Evolutionary conservation across 2,329 filamentous ascomycete species (phyloP), one percentile per base, ranked within the genome.

Genomic region (Pezicula neosporulosa): DNA sequence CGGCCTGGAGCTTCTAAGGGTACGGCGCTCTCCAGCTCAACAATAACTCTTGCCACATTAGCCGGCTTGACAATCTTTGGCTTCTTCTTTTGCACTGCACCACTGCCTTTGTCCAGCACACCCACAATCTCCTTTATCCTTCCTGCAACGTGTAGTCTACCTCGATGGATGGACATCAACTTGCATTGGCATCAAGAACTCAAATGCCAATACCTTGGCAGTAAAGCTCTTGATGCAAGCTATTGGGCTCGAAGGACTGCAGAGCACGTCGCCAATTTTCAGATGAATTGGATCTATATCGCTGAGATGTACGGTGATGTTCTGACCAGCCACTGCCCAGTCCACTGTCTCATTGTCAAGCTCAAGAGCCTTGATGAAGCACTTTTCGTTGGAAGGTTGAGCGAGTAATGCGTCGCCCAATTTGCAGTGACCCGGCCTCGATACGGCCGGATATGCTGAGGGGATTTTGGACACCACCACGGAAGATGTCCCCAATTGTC

Each of bases 261-360:
- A 96, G n/a, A 96, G 72, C 16, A 97, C 87, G 64, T 97, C 92
- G 18, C 94, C 94, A 7, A 88, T 79, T 43, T 84, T 82, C 9
- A 99, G 79, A 62, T 97, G 87, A 15, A 89, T 81, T 0, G 89
- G 81, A 61, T 97, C 93, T 64, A 97, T 90, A 58, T 93, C 87
- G 8, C 83, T 78, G 45, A 99, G 77, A 59, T 95, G 87, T n/a
- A 99, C 73, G 0, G 85, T 86, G 15, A 89, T 83, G 53, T 94
- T 96, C 64, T 97, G 90, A 1, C 93, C 93, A 1, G 93, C 92
- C 13, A 97, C 91, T 0, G 89, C 90, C 90, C 91, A 99, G 53
- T 96, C 91, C 12, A 79, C 81, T 1, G 81, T 72, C 47, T 88
- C 81, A 19, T 83, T 79, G 65, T 93, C 87, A 9, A 91, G 79